Percentiles rank a stretch among this genome's conserved stretches.
phyloP scores from a whole-genome alignment of 352 stramenopile species.

The Globisporangium megalacanthum region DNA sequence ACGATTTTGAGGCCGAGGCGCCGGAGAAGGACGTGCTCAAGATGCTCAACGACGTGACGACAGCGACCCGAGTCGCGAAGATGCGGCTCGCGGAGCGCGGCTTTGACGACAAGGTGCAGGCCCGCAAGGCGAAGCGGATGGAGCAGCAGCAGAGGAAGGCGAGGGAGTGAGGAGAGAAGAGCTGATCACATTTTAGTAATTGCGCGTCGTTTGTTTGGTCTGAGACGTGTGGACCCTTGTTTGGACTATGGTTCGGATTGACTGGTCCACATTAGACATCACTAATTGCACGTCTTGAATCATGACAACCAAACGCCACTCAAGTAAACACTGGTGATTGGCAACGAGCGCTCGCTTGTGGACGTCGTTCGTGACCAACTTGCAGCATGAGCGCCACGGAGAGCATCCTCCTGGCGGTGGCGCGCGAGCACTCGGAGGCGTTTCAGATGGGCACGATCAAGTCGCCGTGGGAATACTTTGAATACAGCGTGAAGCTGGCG shows the following conservation, averaged over 20 bases:
- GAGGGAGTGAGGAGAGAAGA: no score
- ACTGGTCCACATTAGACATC: constrained; percentile 3
- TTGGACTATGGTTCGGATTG: constrained; percentile 3
- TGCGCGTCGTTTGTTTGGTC: no score
- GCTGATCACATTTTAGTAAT: no score
- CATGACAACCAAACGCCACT: background rate
- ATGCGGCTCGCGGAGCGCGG: constrained; percentile 88
- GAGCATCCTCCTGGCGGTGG: constrained; percentile 47
- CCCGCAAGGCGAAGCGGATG: constrained; percentile 61
- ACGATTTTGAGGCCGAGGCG: constrained; percentile 80
- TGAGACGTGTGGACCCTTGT: no score
- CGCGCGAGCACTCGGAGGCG: constrained; percentile 45
- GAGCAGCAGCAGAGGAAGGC: constrained; percentile 32
- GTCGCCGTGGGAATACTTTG: constrained; percentile 78
- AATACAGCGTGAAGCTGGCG: constrained; percentile 76
- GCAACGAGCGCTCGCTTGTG: no score
- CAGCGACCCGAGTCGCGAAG: constrained; percentile 91
- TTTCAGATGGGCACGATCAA: constrained; percentile 54
- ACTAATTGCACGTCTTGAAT: background rate
- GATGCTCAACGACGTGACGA: constrained; percentile 95
- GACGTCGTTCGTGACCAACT: no score
- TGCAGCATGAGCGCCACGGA: constrained; percentile 35
- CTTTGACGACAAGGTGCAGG: constrained; percentile 82
- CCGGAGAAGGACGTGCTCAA: constrained; percentile 93
- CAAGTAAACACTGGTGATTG: background rate